A percentile compares a stretch with the other conserved stretches of the same genome.
These are phyloP conservation scores for Quercus suber DNA, from an alignment of 306 rosid species.

Conservation along the genomic window DNA sequence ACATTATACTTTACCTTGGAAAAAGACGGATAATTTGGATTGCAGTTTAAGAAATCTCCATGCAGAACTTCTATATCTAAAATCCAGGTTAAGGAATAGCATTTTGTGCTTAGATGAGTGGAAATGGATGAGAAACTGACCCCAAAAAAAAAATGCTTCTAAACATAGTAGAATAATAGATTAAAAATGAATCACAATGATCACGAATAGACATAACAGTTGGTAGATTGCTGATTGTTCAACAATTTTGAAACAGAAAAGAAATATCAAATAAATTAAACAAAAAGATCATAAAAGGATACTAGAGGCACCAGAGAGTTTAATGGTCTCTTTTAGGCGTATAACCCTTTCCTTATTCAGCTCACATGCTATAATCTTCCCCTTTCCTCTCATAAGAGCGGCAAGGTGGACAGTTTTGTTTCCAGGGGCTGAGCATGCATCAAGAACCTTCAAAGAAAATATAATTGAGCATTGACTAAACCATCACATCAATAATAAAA, in stretches of 20 bases:
- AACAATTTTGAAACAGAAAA: constrained; percentile 2
- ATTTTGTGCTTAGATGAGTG: not conserved
- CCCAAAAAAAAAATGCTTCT: not conserved
- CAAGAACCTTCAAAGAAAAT: constrained; percentile 72
- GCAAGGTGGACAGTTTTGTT: constrained; percentile 96
- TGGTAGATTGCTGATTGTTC: not conserved
- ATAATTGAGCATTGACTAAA: constrained; percentile 12
- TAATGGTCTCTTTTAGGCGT: constrained; percentile 64
- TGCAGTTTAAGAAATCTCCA: constrained; percentile 69
- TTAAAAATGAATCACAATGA: not conserved
- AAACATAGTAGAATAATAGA: not conserved
- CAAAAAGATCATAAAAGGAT: constrained; percentile 34
- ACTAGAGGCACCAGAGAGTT: constrained; percentile 88
- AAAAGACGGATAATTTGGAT: constrained; percentile 59
- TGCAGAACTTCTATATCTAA: constrained; percentile 74
- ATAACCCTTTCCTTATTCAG: constrained; percentile 60
- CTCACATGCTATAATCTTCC: constrained; percentile 80
- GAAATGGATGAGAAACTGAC: not conserved
- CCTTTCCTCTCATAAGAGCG: constrained; percentile 78
- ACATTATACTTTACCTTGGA: constrained; percentile 53
- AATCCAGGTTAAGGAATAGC: constrained; percentile 41
- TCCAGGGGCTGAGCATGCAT: constrained; percentile 96
- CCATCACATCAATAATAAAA: not conserved
- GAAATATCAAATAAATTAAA: not conserved
- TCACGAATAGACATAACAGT: not conserved